Evolutionary conservation across 768 basidiomycete genomes (phyloP).

Genomic region (Podaxis sp.): DNA sequence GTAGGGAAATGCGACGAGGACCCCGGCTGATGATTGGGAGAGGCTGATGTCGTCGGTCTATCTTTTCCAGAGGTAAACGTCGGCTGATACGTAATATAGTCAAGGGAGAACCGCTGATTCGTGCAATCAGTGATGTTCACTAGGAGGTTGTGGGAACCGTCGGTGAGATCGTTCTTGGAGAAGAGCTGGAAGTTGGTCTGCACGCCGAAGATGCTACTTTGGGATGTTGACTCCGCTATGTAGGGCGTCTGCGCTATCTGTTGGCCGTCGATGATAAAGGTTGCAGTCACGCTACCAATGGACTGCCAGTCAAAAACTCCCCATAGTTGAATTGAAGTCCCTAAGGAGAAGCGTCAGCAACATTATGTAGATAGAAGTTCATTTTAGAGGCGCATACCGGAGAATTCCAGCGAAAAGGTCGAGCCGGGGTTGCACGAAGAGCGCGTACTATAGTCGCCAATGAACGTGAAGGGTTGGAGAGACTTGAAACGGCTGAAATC

Average conservation of each 20-base stretch:
- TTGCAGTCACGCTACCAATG: slow-evolving; percentile 20
- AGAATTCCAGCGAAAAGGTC: slow-evolving; percentile 17
- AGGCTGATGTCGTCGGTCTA: not conserved
- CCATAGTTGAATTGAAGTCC: slow-evolving; percentile 22
- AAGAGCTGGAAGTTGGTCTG: slow-evolving; percentile 25
- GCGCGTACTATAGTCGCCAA: slow-evolving; percentile 20
- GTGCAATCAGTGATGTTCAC: slow-evolving; percentile 21
- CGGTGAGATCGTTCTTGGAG: slow-evolving; percentile 16
- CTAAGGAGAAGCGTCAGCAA: slow-evolving; percentile 12
- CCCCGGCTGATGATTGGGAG: not conserved
- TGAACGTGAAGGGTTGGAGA: slow-evolving; percentile 14
- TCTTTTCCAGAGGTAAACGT: slow-evolving; percentile 18
- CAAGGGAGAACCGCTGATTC: slow-evolving; percentile 21
- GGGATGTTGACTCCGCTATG: slow-evolving; percentile 17
- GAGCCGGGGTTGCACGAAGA: slow-evolving; percentile 16
- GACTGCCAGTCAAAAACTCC: slow-evolving; percentile 25
- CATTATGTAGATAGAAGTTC: not conserved
- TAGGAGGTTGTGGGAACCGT: slow-evolving; percentile 21
- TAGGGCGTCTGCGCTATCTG: slow-evolving; percentile 17
- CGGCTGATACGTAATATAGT: slow-evolving; percentile 28
- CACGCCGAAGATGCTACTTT: slow-evolving; percentile 16
- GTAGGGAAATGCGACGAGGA: slow-evolving; percentile 5
- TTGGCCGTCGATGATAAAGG: slow-evolving; percentile 24
- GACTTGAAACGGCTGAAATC: not conserved
- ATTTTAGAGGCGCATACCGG: slow-evolving; percentile 2